phyloP scores from a whole-genome alignment of 805 yeast species.

The Ogataea henricii region DNA sequence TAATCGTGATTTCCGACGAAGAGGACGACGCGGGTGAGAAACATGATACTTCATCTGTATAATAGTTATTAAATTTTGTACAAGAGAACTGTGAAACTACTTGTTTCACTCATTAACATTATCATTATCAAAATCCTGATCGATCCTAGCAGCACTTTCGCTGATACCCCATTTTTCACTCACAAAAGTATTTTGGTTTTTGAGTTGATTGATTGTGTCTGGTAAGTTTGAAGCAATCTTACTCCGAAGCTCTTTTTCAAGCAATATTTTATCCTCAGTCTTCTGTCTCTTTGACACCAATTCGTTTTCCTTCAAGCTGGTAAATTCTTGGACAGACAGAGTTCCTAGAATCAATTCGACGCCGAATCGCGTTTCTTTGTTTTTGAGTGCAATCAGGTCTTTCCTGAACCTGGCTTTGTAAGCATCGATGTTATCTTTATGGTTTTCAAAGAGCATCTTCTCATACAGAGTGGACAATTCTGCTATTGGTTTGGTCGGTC shows the following conservation, averaged over 20 bases:
- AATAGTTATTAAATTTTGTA: not conserved
- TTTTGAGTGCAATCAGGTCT: slow-evolving; percentile 34
- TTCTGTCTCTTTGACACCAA: slow-evolving; percentile 32
- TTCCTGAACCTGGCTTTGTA: slow-evolving; percentile 35
- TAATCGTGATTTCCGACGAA: not conserved
- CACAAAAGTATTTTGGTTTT: slow-evolving; percentile 28
- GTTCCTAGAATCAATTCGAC: slow-evolving; percentile 21
- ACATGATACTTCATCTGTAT: not conserved
- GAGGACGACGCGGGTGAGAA: slow-evolving; percentile 12
- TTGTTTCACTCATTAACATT: not conserved
- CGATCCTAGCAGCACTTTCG: slow-evolving; percentile 38
- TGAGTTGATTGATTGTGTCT: slow-evolving; percentile 30
- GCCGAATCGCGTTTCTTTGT: slow-evolving; percentile 29
- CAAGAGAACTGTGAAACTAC: not conserved
- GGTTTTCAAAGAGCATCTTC: slow-evolving; percentile 19
- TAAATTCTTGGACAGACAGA: slow-evolving; percentile 25
- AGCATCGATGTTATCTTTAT: slow-evolving; percentile 18
- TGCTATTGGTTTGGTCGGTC: not conserved
- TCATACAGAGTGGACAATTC: slow-evolving; percentile 28
- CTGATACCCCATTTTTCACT: slow-evolving; percentile 39
- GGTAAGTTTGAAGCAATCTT: slow-evolving; percentile 29
- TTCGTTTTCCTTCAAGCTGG: slow-evolving; percentile 23
- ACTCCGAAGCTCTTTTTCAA: slow-evolving; percentile 34
- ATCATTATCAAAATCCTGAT: slow-evolving; percentile 27
- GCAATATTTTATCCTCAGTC: slow-evolving; percentile 30